phyloP scores from a whole-genome alignment of 345 rosid species.

The Iberis pinnata region DNA sequence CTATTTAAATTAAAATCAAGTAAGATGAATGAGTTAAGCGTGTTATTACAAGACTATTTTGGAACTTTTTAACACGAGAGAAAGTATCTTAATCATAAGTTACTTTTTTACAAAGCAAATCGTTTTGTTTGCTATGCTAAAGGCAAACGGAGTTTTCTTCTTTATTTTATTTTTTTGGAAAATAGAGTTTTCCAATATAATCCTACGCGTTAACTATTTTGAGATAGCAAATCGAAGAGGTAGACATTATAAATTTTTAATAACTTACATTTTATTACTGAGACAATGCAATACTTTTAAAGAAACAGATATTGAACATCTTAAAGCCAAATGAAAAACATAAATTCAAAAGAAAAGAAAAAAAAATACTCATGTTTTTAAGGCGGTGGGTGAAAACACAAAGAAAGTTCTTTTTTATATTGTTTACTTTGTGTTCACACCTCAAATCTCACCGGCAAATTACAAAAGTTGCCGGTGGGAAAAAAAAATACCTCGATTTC shows the following conservation, averaged over 20 bases:
- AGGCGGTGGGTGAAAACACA: slow-evolving; percentile 33
- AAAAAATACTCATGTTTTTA: neutral
- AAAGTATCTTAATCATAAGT: too few species aligned
- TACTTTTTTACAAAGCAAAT: too few species aligned
- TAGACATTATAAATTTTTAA: neutral
- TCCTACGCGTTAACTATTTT: too few species aligned
- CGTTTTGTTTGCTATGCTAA: too few species aligned
- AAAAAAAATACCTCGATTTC: slow-evolving; percentile 13
- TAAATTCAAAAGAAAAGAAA: too few species aligned
- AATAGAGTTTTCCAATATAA: too few species aligned
- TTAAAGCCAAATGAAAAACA: slow-evolving; percentile 7
- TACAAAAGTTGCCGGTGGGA: slow-evolving; percentile 31
- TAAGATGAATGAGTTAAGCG: too few species aligned
- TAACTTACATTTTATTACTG: neutral
- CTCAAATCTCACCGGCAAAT: slow-evolving; percentile 27
- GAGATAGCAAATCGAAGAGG: neutral
- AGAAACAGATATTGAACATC: slow-evolving; percentile 9
- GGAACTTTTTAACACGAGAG: too few species aligned
- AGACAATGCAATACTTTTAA: neutral
- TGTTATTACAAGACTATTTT: neutral
- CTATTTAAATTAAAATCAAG: too few species aligned
- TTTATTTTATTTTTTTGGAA: too few species aligned
- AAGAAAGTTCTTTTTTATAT: neutral
- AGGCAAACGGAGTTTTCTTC: too few species aligned
- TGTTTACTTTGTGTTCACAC: slow-evolving; percentile 24